Percentiles rank a stretch among this genome's conserved stretches.
Evolutionary conservation across 805 yeast species (phyloP).

Genomic region (Scheffersomyces spartinae): DNA sequence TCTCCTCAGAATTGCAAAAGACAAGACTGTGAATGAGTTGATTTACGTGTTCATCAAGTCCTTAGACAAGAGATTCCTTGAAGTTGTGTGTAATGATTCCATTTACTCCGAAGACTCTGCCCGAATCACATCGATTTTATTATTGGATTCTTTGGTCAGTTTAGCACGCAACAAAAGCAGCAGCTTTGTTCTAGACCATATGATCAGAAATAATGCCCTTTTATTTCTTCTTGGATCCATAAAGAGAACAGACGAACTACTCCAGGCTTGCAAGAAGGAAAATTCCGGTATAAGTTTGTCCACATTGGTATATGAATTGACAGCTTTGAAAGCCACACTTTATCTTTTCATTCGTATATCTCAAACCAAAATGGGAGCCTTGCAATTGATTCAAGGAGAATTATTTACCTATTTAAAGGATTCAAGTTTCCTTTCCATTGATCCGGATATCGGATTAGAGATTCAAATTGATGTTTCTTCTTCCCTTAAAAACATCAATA

Average conservation of each 20-base stretch:
- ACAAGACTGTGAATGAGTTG: slow-evolving; percentile 33
- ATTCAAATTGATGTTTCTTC: slow-evolving; percentile 29
- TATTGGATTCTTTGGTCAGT: slow-evolving; percentile 57
- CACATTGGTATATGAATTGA: slow-evolving; percentile 56
- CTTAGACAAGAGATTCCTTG: slow-evolving; percentile 48
- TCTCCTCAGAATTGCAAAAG: slow-evolving; percentile 37
- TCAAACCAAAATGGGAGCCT: slow-evolving; percentile 68
- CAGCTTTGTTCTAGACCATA: slow-evolving; percentile 45
- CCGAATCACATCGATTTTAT: slow-evolving; percentile 63
- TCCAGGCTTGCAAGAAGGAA: slow-evolving; percentile 22
- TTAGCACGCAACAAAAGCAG: slow-evolving; percentile 39
- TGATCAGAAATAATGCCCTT: slow-evolving; percentile 58
- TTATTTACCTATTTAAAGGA: slow-evolving; percentile 50
- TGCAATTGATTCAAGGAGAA: slow-evolving; percentile 62
- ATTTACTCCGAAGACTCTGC: slow-evolving; percentile 68
- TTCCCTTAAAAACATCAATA: slow-evolving; percentile 19
- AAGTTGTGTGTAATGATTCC: slow-evolving; percentile 64
- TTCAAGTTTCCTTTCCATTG: slow-evolving; percentile 48
- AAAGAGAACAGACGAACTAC: slow-evolving; percentile 55
- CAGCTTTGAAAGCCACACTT: slow-evolving; percentile 63
- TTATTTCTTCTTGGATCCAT: slow-evolving; percentile 55
- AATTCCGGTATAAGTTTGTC: slow-evolving; percentile 33
- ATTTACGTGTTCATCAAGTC: slow-evolving; percentile 46
- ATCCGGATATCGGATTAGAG: slow-evolving; percentile 70
- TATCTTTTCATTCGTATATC: slow-evolving; percentile 65